Evolutionary conservation across 306 rosid species (phyloP), one percentile per base, ranked within the genome.

Genomic region (Quercus alba): DNA sequence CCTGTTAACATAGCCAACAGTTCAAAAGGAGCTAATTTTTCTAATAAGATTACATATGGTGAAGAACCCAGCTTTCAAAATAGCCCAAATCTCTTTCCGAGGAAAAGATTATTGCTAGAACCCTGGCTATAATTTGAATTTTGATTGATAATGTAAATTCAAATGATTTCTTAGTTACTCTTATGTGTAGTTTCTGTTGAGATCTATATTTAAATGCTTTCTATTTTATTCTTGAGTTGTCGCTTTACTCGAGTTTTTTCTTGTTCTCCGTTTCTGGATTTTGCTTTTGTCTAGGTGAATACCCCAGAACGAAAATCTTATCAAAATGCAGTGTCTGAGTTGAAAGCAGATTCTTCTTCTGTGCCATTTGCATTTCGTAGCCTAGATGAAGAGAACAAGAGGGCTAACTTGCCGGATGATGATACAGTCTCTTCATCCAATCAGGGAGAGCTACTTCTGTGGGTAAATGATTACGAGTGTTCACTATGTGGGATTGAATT

Each of bases 391-490:
- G 87, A 55, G 72, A 80, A 55, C 75, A 69, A 38, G 56, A 66
- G 20, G 77, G 75, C 78, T 78, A 74, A 80, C 70, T 13, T 68
- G 74, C 41, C 11, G 56, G 83, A 64, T 76, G 84, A 86, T 19
- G 77, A 67, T 59, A 74, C 51, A 73, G 79, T 52, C 73, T 28
- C 78, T 78, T 81, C 88, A 68, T 80, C 90, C 35, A 80, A 74
- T 76, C 80, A 77, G 78, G 86, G 77, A 26, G 82, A 71, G 74
- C 66, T 74, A 54, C 77, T 80, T 81, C 26, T 74, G 77, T 95
- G 99, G 98, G 82, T 91, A 80, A 78, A 93, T 82, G 95, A 84
- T 82, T 95, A 91, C 86, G 85, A 85, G 81, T 95, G 99, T 81
- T 87, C 98, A 56, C 82, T 95, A 28, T 95, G 99, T 66, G 97